These are phyloP conservation scores for Lactarius psammicola DNA, from an alignment of 768 basidiomycete genomes.

Conservation along the genomic window DNA sequence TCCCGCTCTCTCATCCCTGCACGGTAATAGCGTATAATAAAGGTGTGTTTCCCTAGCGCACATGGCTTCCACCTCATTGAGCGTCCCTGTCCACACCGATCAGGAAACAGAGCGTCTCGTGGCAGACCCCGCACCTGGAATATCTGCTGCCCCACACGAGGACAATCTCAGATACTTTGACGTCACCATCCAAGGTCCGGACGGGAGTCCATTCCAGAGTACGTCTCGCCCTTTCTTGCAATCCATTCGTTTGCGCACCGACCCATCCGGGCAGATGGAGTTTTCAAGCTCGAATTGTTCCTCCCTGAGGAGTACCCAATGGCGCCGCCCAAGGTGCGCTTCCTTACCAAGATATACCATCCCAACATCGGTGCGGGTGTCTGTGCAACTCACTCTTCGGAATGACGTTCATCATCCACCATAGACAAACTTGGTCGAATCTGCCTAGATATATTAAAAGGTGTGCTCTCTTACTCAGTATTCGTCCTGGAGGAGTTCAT, in stretches of 20 bases:
- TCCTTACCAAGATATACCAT: conserved; percentile 97
- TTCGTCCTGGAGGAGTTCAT: background rate
- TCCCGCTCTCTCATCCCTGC: conserved; percentile 6
- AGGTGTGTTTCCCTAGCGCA: conserved; percentile 38
- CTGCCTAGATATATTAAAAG: conserved; percentile 97
- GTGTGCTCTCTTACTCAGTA: conserved; percentile 40
- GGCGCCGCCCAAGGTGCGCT: conserved; percentile 97
- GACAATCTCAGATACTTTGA: conserved; percentile 99
- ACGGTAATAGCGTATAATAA: conserved; percentile 49
- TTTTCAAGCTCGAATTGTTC: conserved; percentile 96
- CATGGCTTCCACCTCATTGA: background rate
- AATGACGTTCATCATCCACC: conserved; percentile 4
- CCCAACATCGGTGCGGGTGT: conserved; percentile 88
- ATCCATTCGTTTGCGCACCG: background rate
- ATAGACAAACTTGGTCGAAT: conserved; percentile 97
- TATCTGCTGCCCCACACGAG: conserved; percentile 92
- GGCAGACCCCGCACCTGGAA: conserved; percentile 95
- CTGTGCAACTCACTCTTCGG: background rate
- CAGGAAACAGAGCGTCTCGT: conserved; percentile 98
- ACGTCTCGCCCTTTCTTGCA: conserved; percentile 30
- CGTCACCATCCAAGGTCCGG: conserved; percentile 94
- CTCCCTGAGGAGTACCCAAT: conserved; percentile 99
- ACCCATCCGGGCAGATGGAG: conserved; percentile 57
- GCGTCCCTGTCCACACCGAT: conserved; percentile 6
- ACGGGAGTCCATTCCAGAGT: conserved; percentile 86